Base-by-base conservation (phyloP, 371 early-diverging fungal species). In the Funneliformis caledonium region DNA sequence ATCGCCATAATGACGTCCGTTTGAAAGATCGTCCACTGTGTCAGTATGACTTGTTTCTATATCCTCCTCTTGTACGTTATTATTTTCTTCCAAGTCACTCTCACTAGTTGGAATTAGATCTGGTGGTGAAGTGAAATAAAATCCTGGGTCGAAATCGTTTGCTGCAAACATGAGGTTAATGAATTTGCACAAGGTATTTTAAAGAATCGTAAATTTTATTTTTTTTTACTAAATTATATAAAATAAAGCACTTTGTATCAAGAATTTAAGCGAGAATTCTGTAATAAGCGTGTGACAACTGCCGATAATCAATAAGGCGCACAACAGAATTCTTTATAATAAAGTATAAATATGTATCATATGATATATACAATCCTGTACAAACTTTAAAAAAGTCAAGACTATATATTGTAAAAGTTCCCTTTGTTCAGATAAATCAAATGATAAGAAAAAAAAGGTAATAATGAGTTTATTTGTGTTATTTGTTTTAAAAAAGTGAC, bases 31-130 rank as follows among this genome's bases (percentile, higher is more conserved):
- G 47, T 48, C 59, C 4, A 31, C 31, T 26, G 50, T 52, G 19
- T 59, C 74, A 65, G 2, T 26, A 50, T 73, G 42, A 37, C 37
- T 42, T 7, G 50, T 33, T 31, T 73, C 74, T 73, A 73, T 19
- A 56, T 73, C 74, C 56, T 73, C 74, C 16, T 59, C 59, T 5
- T 73, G 74, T 12, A n/a, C 59, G 26, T 65, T 65, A 14, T 73
- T 73, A 43, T 72, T 26, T 73, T 73, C 74, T 59, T 73, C 74
- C 52, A 70, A 22, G 22, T 70, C 70, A 70, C 70, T 70, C 4
- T 70, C 70, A 56, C 56, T 56, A 12, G 52, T 52, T 56, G 56
- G 16, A 56, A 56, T 56, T 22, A 70, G 70, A 70, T 70, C 70
- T 16, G 70, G 70, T 70, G 70, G 10, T 45, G 70, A 69, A 43